Evolutionary conservation across 2,329 filamentous ascomycete species (phyloP), one percentile per base, ranked within the genome.

Genomic region (Escovopsis sp.): DNA sequence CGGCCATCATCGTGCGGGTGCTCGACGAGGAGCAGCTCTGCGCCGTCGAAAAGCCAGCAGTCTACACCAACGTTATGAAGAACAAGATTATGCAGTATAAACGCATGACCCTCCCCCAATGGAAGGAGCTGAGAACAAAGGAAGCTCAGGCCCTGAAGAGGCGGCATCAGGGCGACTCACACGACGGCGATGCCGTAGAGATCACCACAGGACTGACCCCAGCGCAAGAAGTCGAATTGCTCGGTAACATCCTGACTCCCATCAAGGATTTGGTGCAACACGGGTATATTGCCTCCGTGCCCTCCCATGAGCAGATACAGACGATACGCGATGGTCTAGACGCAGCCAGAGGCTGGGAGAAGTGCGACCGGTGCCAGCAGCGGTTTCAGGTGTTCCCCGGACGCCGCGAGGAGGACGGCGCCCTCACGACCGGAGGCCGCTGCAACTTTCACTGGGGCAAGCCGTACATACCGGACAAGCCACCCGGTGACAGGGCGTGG

Each of bases 331-430:
- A 70, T 30, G 84, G 76, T 0, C 66, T 84, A 0, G 63, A 72
- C 33, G 65, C 74, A 7, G 72, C 79, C 11, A 70, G 74, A 35
- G 83, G 83, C 33, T 94, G 79, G 68, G 90, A 98, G 58, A 68
- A 75, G 34, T 98, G 90, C 48, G 87, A 94, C 49, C 78, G 90
- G 15, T 98, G 90, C 56, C 68, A 68, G 29, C 75, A 76, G 25
- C 76, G 88, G 16, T 98, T 98, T 49, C 84, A 94, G 49, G 84
- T 94, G 4, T 96, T 93, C 44, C 85, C 87, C 0, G 84, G 86
- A 4, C 76, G 88, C 29, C 72, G 86, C 36, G 71, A 77, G 39
- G 70, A 77, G 45, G 90, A 93, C 31, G 78, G 76, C 0, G 68
- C 80, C 2, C 68, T 94, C 13, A 71, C 82, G 0, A 79, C 76